These are phyloP conservation scores for Fusarium setosum DNA, from an alignment of 2,329 filamentous ascomycete species.

Conservation along the genomic window DNA sequence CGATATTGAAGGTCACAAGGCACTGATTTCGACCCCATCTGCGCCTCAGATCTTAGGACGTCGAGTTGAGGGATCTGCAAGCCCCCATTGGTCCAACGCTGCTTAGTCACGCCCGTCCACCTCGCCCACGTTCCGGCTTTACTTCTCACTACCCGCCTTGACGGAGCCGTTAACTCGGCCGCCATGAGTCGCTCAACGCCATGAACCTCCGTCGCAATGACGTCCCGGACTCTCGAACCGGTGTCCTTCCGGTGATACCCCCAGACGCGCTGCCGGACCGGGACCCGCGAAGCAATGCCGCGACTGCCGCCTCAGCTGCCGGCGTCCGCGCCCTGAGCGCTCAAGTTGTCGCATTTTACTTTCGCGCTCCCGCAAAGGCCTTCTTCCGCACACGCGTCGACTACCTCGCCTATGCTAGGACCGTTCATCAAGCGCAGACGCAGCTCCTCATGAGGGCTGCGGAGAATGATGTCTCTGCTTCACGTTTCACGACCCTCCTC, in stretches of 20 bases:
- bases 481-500: conserved; percentile 47
- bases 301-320: conserved; percentile 84
- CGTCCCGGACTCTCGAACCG: conserved; percentile 42
- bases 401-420: conserved; percentile 73
- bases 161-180: conserved; percentile 3
- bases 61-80: conserved; percentile 6
- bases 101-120: conserved; percentile 38
- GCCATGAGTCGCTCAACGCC: conserved; percentile 48
- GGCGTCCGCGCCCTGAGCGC: conserved; percentile 86
- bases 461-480: conserved; percentile 48
- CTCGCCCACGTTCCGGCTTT: conserved; percentile 6
- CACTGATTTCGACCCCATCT: no score
- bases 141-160: background rate
- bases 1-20: background rate
- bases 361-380: conserved; percentile 88
- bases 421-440: conserved; percentile 60
- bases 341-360: conserved; percentile 90
- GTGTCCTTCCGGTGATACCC: conserved; percentile 58
- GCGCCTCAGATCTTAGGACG: conserved; percentile 28
- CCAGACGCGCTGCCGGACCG: conserved; percentile 57
- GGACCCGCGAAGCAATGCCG: conserved; percentile 64
- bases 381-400: conserved; percentile 93
- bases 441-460: conserved; percentile 51
- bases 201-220: conserved; percentile 50
- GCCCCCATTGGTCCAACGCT: conserved; percentile 27